phyloP scores from a whole-genome alignment of 805 yeast species.

The Starmerella bombi region DNA sequence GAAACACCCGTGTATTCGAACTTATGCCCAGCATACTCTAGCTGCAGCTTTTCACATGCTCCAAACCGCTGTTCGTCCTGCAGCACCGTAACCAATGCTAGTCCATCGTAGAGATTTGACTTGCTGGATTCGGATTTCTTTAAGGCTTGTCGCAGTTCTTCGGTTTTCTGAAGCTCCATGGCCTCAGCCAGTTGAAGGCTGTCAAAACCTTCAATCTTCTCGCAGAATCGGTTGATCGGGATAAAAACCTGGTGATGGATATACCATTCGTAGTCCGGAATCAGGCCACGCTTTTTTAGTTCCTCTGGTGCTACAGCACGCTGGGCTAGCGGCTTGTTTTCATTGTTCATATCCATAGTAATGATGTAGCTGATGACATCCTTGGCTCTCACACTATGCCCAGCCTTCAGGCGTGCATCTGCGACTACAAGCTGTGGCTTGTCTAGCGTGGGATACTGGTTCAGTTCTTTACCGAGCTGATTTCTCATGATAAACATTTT shows the following conservation, averaged over 20 bases:
- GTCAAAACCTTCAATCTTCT: constrained; percentile 77
- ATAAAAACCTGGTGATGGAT: constrained; percentile 80
- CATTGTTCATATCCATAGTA: constrained; percentile 35
- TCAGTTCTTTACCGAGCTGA: constrained; percentile 80
- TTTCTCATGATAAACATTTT: constrained; percentile 70
- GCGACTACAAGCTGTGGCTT: constrained; percentile 83
- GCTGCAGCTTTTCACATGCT: constrained; percentile 40
- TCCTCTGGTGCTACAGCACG: constrained; percentile 77
- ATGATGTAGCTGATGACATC: constrained; percentile 81
- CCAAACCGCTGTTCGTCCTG: constrained; percentile 68
- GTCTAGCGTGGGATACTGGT: constrained; percentile 41
- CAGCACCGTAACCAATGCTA: constrained; percentile 8
- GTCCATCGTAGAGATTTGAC: constrained; percentile 39
- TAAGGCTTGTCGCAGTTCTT: constrained; percentile 26
- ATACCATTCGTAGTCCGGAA: constrained; percentile 67
- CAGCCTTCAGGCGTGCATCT: constrained; percentile 59
- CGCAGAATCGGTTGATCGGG: constrained; percentile 78
- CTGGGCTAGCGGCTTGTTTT: constrained; percentile 43
- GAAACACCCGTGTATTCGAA: constrained; percentile 72
- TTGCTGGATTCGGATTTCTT: constrained; percentile 44
- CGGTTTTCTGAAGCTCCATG: constrained; percentile 45
- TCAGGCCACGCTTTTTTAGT: constrained; percentile 38
- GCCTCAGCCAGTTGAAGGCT: constrained; percentile 60
- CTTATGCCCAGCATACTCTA: constrained; percentile 32
- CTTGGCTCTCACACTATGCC: constrained; percentile 78